Base-by-base conservation (phyloP, 2,329 filamentous ascomycete genomes). In the Penicillium sclerotiorum region DNA sequence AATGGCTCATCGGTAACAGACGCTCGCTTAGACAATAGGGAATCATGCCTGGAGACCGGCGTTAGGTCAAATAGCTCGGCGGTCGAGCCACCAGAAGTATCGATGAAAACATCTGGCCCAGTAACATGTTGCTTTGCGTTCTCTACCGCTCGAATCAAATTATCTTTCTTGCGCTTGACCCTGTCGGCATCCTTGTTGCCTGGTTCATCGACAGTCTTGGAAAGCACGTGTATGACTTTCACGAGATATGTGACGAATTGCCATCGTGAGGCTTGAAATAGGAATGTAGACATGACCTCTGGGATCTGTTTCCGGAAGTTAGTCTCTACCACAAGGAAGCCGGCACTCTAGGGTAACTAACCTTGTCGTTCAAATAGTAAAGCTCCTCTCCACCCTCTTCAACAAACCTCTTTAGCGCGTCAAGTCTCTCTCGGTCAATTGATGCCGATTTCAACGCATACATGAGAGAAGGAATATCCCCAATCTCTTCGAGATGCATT, bases 341-440 rank as follows among this genome's bases (percentile, higher is more conserved):
- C n/a, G n/a, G n/a, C n/a, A n/a, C n/a, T n/a, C n/a, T n/a, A n/a
- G n/a, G n/a, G n/a, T n/a, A 22, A 25, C 66, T 49, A 59, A 80
- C 80, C 68, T 77, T 79, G 47, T 87, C 80, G 53, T 87, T 80
- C 17, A 99, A 76, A 53, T 90, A 88, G 46, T 80, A 79, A 22
- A 97, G 75, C 60, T 96, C 90, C 20, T 88, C 84, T 5, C 83
- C 83, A 17, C 84, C 89, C 45, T 94, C 80, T 35, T 85, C 77
- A n/a, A 96, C 77, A 65, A 96, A 99, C 55, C 83, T 88, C 61
- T 88, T 85, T 18, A 96, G 80, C 0, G 87, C 86, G 53, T 93
- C 87, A 50, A 95, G 84, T 75, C 94, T 97, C 74, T 97, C 93
- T 27, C 94, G 83, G 66, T 99, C 94, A 58, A 99, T 90, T 7